Base-by-base conservation (phyloP, 306 rosid species). In the Prunus persica region DNA sequence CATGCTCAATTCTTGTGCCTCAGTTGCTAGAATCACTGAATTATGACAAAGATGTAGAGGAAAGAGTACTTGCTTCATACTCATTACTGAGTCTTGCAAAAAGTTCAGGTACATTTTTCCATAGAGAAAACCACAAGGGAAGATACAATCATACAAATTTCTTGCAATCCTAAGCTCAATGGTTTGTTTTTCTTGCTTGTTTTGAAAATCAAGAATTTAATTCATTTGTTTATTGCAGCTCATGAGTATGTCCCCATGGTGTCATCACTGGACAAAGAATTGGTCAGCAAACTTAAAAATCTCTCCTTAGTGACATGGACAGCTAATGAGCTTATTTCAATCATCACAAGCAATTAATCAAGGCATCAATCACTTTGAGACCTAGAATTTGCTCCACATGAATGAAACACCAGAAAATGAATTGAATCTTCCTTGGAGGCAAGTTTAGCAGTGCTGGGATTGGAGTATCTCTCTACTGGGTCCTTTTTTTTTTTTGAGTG, bases 251-350 rank as follows among this genome's bases (percentile, higher is more conserved):
- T 70, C 50, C 76, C 85, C 27, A 64, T 56, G 54, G 38, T 84
- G 6, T 56, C 75, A 71, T 82, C 82, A 43, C 12, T 71, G 51
- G 82, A 86, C 18, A 84, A 83, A 43, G 90, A 86, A 30, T 80
- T 90, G 65, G 52, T 88, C n/a, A 58, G 80, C 51, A 77, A 85
- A 24, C 96, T 93, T 20, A 72, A 72, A 79, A 87, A 91, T 74
- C 92, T 93, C 71, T 90, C 92, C 27, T 87, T 88, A 2, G 89
- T 91, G 79, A 93, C 97, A 25, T 91, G 97, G 98, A 91, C 98
- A 30, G 97, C 98, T 12, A 73, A 76, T 25, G 91, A 91, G 67
- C 92, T 91, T 51, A 57, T 87, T 67, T 80, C 88, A 57, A 85
- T 86, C 11, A 66, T 87, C 72, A 72, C 83, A 62, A 66, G 79